Evolutionary conservation across 2,329 filamentous ascomycete species (phyloP), one percentile per base, ranked within the genome.

Genomic region (Aspergillus sp.): DNA sequence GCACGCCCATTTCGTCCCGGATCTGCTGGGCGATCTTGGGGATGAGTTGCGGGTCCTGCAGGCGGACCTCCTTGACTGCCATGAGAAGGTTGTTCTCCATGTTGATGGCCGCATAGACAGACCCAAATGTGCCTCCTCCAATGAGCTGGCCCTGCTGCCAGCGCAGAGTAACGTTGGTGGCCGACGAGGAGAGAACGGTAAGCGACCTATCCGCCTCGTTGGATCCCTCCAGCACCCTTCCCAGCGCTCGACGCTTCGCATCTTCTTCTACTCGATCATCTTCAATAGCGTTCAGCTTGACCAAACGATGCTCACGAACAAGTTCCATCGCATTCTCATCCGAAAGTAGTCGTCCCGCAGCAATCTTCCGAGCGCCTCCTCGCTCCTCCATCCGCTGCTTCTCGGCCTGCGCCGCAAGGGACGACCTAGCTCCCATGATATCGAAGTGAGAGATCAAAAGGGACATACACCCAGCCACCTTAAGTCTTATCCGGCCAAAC

Each of bases 131-230:
- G 45, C 91, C 91, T 32, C 91, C 89, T 31, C 91, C 91, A 26
- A 98, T 86, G 54, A 93, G 98, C 49, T 93, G 86, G n/a, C 91
- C 91, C 67, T 95, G 91, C 58, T 96, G 91, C 91, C 91, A 98
- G 42, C 91, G 80, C 64, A 96, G 77, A 27, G 85, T 93, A 37
- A 96, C 83, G 54, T 96, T 96, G 14, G 86, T 94, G 10, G 89
- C 86, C 25, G 86, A 93, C 0, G 89, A 91, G 2, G 88, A 95
- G 12, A 98, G 75, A 52, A 88, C 93, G 1, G 89, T 93, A 25
- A 98, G 73, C 16, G 89, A 95, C 33, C 89, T 82, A 59, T 98
- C 91, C 8, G 93, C 88, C 62, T 96, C 91, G 56, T 93, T 96
- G 34, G 82, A 89, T 38, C 86, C 86, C 64, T 98, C 91, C 40